phyloP scores from a whole-genome alignment of 495 filamentous ascomycete genomes.

The Penicillium diatomitis region DNA sequence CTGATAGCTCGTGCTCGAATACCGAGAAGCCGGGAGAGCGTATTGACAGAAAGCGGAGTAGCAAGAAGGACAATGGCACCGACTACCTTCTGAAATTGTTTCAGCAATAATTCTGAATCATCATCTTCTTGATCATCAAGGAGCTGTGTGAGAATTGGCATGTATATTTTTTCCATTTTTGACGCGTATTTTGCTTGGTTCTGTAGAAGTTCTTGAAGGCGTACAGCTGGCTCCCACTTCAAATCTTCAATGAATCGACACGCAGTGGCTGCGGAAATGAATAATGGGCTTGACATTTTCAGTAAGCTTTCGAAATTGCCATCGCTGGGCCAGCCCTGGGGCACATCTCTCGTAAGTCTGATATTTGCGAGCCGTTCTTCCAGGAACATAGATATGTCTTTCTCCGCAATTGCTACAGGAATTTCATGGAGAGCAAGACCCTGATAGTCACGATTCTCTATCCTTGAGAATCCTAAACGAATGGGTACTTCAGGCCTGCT shows the following conservation, averaged over 20 bases:
- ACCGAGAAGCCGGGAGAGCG: slow-evolving; percentile 7
- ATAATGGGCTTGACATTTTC: neutral
- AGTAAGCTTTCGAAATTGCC: neutral
- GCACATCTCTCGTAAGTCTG: neutral
- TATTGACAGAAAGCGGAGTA: slow-evolving; percentile 10
- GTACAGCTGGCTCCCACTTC: neutral
- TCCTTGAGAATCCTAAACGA: slow-evolving; percentile 17
- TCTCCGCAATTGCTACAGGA: slow-evolving; percentile 8
- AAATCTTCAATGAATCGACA: slow-evolving; percentile 1
- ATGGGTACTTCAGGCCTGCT: slow-evolving; percentile 40
- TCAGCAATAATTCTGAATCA: neutral
- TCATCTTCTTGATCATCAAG: slow-evolving; percentile 4
- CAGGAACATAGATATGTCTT: slow-evolving; percentile 20
- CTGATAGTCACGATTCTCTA: slow-evolving; percentile 8
- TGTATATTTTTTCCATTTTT: slow-evolving; percentile 16
- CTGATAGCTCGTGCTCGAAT: neutral
- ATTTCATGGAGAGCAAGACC: slow-evolving; percentile 18
- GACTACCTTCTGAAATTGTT: slow-evolving; percentile 15
- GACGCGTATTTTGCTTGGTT: slow-evolving; percentile 3
- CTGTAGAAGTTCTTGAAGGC: slow-evolving; percentile 2
- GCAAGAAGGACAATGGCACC: slow-evolving; percentile 18
- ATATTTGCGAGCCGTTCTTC: slow-evolving; percentile 12
- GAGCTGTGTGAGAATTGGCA: slow-evolving; percentile 16
- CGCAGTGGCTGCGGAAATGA: slow-evolving; percentile 2
- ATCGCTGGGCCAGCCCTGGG: slow-evolving; percentile 27